Percentiles rank a stretch among this genome's conserved stretches.
Evolutionary conservation across 805 yeast genomes (phyloP).

Genomic region (Priceomyces melissophilus): DNA sequence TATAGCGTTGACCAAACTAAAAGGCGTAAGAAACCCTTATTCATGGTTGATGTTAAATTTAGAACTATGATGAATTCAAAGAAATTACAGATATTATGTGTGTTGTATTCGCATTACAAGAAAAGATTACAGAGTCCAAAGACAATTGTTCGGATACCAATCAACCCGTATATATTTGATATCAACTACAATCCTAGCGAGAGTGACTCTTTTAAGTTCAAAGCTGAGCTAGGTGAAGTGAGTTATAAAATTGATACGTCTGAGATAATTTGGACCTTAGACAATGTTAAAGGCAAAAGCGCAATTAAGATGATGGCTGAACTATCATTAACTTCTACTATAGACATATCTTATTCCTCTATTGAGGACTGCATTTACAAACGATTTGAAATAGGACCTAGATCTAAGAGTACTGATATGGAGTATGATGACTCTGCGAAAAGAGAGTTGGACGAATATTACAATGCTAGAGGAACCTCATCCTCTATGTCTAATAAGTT

Average conservation of each 20-base stretch:
- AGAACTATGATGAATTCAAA: constrained; percentile 17
- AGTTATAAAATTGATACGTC: constrained; percentile 67
- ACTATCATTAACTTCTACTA: constrained; percentile 22
- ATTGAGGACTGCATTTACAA: constrained; percentile 4
- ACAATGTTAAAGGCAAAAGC: constrained; percentile 58
- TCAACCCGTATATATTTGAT: constrained; percentile 32
- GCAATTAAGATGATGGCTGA: constrained; percentile 55
- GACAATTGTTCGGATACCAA: constrained; percentile 29
- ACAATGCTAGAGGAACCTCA: constrained; percentile 36
- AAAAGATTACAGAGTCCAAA: constrained; percentile 32
- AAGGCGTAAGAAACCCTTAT: constrained; percentile 38
- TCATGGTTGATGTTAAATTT: constrained; percentile 40
- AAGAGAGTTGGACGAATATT: constrained; percentile 27
- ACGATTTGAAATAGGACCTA: background rate
- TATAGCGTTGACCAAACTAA: constrained; percentile 42
- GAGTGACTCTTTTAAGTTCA: constrained; percentile 50
- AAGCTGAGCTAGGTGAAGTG: constrained; percentile 69
- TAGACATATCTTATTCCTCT: constrained; percentile 2
- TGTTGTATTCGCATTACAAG: constrained; percentile 32
- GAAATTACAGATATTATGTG: constrained; percentile 33
- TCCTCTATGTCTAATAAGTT: constrained; percentile 24
- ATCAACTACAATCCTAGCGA: constrained; percentile 11
- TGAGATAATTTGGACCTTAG: constrained; percentile 70
- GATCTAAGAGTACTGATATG: constrained; percentile 5
- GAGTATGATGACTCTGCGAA: constrained; percentile 21